Percentiles rank a stretch among this genome's conserved stretches.
phyloP scores from a whole-genome alignment of 306 rosid genomes.

The Clitoria ternatea region DNA sequence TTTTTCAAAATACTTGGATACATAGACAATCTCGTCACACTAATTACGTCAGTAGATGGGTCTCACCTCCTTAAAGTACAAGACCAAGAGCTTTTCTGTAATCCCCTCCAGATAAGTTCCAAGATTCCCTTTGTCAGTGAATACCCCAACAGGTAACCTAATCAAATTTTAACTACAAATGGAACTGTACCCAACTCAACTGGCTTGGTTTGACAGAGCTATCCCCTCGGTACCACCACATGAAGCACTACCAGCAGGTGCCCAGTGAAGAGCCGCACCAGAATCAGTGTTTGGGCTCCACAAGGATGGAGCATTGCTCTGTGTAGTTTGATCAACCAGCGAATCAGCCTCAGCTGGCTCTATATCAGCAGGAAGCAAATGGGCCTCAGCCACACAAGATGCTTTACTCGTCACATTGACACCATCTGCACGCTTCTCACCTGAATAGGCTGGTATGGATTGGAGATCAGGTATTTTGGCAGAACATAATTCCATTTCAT shows the following conservation, averaged over 20 bases:
- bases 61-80: conserved; percentile 25
- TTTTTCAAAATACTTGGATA: conserved; percentile 7
- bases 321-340: conserved; percentile 36
- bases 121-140: conserved; percentile 23
- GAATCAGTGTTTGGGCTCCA: conserved; percentile 37
- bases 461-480: conserved; percentile 8
- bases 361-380: conserved; percentile 12
- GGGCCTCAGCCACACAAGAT: background rate
- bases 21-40: conserved; percentile 4
- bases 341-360: conserved; percentile 36
- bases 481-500: conserved; percentile 18
- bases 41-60: no score
- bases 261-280: conserved; percentile 40
- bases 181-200: conserved; percentile 33
- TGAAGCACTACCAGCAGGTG: conserved; percentile 40
- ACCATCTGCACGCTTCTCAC: conserved; percentile 20
- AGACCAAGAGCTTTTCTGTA: background rate
- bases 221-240: conserved; percentile 41
- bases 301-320: conserved; percentile 24
- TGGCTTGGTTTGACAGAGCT: conserved; percentile 50
- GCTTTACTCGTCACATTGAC: conserved; percentile 15
- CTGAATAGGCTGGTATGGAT: conserved; percentile 17
- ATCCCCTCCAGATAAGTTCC: conserved; percentile 15
- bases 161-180: conserved; percentile 12
- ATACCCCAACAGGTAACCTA: conserved; percentile 15